Conservation (phyloP, 148 eudicot genomes). For the Rhododendron ferrugineum region DNA sequence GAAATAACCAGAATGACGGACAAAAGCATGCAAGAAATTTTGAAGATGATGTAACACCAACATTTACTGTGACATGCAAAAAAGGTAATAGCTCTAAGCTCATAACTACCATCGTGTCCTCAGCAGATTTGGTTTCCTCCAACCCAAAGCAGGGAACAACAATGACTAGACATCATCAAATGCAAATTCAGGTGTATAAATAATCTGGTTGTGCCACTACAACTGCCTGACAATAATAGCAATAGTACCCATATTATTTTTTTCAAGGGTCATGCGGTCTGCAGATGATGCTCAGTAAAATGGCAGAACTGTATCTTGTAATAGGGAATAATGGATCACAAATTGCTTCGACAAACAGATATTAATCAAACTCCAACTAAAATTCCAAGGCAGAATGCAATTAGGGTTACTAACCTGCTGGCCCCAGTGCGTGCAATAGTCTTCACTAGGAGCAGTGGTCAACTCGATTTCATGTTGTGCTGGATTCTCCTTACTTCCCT, state of each 20-base stretch:
- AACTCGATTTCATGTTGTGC: constrained; percentile 63
- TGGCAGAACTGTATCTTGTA: neutral
- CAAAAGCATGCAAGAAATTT: neutral
- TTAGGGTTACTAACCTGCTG: constrained; percentile 67
- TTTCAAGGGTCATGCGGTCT: neutral
- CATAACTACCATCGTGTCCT: neutral
- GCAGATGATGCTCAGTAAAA: neutral
- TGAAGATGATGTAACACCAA: neutral
- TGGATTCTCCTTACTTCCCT: constrained; percentile 79
- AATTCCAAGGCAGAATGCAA: neutral
- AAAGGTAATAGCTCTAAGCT: neutral
- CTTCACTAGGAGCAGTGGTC: constrained; percentile 80
- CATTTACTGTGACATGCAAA: neutral
- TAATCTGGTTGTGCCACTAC: neutral
- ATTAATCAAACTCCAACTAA: neutral
- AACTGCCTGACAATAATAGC: neutral
- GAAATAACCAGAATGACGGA: neutral
- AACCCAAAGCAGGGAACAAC: neutral
- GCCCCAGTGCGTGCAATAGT: constrained; percentile 87
- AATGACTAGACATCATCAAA: neutral
- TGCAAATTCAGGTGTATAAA: neutral
- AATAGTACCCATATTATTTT: neutral
- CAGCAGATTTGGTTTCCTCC: neutral
- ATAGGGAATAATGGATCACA: neutral
- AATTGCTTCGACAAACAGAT: neutral